phyloP scores from a whole-genome alignment of 805 yeast species.

The Ogataea dorogensis region DNA sequence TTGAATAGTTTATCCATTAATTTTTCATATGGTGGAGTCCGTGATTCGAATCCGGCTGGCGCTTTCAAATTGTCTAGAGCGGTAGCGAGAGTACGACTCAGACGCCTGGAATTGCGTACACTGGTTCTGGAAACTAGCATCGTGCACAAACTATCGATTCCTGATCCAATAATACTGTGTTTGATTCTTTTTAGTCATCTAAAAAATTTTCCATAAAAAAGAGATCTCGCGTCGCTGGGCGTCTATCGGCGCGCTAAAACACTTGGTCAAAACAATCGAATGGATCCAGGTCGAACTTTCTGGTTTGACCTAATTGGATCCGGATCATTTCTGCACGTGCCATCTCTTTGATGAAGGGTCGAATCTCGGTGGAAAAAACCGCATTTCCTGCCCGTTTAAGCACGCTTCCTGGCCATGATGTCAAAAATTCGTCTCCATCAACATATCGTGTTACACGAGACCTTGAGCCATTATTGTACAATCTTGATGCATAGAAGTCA shows the following conservation, averaged over 20 bases:
- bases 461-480: conserved; percentile 27
- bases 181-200: conserved; percentile 15
- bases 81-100: conserved; percentile 28
- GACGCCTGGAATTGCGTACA: conserved; percentile 7
- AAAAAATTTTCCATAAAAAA: conserved; percentile 9
- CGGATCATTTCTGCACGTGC: conserved; percentile 27
- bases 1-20: conserved; percentile 58
- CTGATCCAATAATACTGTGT: conserved; percentile 11
- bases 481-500: conserved; percentile 31
- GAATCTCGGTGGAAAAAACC: conserved; percentile 22
- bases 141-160: conserved; percentile 1
- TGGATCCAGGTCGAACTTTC: conserved; percentile 19
- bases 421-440: conserved; percentile 24
- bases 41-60: conserved; percentile 60
- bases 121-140: conserved; percentile 17
- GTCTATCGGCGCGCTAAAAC: conserved; percentile 7
- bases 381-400: conserved; percentile 21
- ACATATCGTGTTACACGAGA: conserved; percentile 16
- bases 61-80: conserved; percentile 33
- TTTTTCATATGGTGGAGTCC: conserved; percentile 88
- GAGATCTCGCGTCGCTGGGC: conserved; percentile 10
- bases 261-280: conserved; percentile 18
- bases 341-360: conserved; percentile 31
- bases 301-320: conserved; percentile 5
- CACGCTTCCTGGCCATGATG: conserved; percentile 21